Evolutionary conservation across 2,329 filamentous ascomycete species (phyloP), one percentile per base, ranked within the genome.

Genomic region (Sporothrix protearum): DNA sequence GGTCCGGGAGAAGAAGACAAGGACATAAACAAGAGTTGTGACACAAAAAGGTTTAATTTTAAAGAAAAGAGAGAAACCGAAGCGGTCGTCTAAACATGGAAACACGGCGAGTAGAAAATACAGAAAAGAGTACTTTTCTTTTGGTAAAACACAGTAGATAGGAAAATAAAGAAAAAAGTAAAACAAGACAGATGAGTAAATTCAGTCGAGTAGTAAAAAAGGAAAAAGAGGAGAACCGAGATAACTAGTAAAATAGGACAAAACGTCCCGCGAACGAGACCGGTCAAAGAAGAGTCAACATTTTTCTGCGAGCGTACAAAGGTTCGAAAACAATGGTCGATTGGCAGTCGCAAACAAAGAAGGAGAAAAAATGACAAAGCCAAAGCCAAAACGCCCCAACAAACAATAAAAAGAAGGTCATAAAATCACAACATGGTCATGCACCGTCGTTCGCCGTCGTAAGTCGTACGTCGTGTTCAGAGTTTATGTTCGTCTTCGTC

Each of bases 371-470:
- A 42, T 3, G 10, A 61, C 57, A 67, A 47, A 19, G 14, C 12
- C 42, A 16, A 47, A 45, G 14, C 39, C 19, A 51, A 47, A 51
- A 67, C 42, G 19, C 39, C 45, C 25, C 36, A 49, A 36, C 45
- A 67, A 51, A 36, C n/a, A 51, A 67, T 36, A 67, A 67, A 25
- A 67, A 66, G 63, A 66, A 1, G n/a, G 1, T 66, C 1, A 33
- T 47, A 66, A 66, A 67, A 49, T 19, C 64, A 67, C 64, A 67
- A 36, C 64, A 30, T 25, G 10, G 16, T 49, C 28, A 67, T 67
- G 64, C 64, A 67, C 64, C 64, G 64, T 67, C 45, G 64, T 67
- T 67, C 64, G 64, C 64, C 64, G 64, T 67, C 64, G 64, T 67
- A 49, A 67, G 42, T 67, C 64, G 64, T 67, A 51, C 64, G 45